phyloP scores from a whole-genome alignment of 192 early-diverging fungal genomes.

The Coemansia sp. region DNA sequence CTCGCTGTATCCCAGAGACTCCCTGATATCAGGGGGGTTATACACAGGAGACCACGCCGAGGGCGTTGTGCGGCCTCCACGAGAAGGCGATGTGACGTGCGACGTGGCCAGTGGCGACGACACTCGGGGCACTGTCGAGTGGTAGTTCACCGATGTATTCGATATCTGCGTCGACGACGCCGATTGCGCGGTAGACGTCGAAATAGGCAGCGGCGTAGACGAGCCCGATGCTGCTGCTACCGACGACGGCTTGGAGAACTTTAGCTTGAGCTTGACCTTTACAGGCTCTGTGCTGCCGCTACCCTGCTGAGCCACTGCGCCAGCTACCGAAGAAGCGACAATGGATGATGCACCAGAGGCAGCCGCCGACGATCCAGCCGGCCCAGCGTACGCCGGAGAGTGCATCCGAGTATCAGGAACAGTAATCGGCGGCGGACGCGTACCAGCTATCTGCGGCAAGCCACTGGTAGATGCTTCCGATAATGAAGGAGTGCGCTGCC shows the following conservation, averaged over 20 bases:
- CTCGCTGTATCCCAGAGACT: not conserved
- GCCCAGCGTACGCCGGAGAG: conserved; percentile 22
- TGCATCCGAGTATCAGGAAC: conserved; percentile 18
- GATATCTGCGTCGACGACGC: too few species aligned
- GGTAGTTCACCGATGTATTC: not conserved
- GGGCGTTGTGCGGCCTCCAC: conserved; percentile 3
- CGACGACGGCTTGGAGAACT: conserved; percentile 20
- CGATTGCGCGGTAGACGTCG: not conserved
- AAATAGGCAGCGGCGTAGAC: not conserved
- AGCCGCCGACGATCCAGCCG: not conserved
- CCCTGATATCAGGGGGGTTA: conserved; percentile 5
- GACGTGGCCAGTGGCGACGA: conserved; percentile 31
- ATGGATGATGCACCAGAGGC: conserved; percentile 21
- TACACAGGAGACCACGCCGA: conserved; percentile 15
- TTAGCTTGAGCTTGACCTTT: conserved; percentile 47
- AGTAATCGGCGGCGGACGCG: conserved; percentile 30
- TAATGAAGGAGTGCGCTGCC: conserved; percentile 11
- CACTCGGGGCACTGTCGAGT: conserved; percentile 20
- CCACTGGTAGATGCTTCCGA: not conserved
- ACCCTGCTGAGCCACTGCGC: too few species aligned
- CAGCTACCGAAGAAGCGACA: too few species aligned
- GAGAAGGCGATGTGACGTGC: conserved; percentile 2
- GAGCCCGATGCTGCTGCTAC: conserved; percentile 23
- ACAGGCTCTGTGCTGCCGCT: conserved; percentile 29
- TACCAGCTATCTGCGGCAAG: conserved; percentile 32